These are phyloP conservation scores for Xylaria palmicola DNA, from an alignment of 495 filamentous ascomycete species.

Conservation along the genomic window DNA sequence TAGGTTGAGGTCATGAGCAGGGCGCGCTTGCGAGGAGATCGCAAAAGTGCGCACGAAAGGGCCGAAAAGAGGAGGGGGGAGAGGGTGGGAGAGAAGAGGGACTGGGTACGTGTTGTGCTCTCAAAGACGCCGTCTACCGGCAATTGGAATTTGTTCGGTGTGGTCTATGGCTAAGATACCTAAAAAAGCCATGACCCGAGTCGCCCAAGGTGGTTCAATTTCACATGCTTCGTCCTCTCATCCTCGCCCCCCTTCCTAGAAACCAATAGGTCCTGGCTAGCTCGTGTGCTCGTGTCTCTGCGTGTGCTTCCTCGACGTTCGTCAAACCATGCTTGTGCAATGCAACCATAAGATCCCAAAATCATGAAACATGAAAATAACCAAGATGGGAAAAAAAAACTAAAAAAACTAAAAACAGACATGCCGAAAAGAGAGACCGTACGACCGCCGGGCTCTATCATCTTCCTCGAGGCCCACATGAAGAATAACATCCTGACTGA, in stretches of 20 bases:
- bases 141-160: neutral
- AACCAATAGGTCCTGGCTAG: too few species aligned
- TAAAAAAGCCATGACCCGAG: neutral
- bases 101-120: too few species aligned
- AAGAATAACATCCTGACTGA: neutral
- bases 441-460: neutral
- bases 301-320: neutral
- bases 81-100: neutral
- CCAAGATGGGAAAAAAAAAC: neutral
- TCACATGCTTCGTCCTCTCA: neutral
- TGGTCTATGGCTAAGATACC: slow-evolving; percentile 2
- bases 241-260: neutral
- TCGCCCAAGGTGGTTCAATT: neutral
- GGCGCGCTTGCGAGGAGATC: too few species aligned
- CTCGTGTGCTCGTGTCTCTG: neutral
- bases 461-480: neutral
- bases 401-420: neutral
- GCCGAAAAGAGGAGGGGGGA: neutral
- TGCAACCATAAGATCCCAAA: neutral
- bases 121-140: neutral
- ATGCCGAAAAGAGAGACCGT: too few species aligned
- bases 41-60: too few species aligned
- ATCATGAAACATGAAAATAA: too few species aligned
- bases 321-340: neutral
- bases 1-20: too few species aligned